Conservation (phyloP, 2,329 filamentous ascomycete species). For the Clathrospora elynae region DNA sequence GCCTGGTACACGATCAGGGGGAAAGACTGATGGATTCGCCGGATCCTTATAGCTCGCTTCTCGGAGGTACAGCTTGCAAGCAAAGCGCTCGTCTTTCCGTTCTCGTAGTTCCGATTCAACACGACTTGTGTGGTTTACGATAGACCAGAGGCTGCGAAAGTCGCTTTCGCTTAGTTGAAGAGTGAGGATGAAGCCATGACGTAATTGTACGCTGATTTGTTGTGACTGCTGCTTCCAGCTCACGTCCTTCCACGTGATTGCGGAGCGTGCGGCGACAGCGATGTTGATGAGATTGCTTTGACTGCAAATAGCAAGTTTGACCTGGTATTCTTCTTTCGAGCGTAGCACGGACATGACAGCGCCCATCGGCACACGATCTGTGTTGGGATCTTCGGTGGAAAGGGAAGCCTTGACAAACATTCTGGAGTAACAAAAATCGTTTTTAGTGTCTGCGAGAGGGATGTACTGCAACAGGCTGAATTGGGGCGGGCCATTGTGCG, state of each 20-base stretch:
- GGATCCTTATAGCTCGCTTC: constrained; percentile 83
- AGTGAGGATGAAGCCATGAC: constrained; percentile 74
- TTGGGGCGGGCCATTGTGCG: constrained; percentile 54
- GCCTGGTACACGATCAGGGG: constrained; percentile 70
- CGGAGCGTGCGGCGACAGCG: constrained; percentile 70
- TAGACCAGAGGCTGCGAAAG: constrained; percentile 77
- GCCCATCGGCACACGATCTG: constrained; percentile 70
- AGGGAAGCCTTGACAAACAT: constrained; percentile 76
- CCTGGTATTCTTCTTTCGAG: constrained; percentile 68
- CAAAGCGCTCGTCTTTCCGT: constrained; percentile 69
- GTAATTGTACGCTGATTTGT: constrained; percentile 70
- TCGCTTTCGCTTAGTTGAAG: constrained; percentile 76
- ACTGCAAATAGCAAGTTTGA: constrained; percentile 76
- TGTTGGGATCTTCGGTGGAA: constrained; percentile 70
- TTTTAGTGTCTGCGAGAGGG: constrained; percentile 74
- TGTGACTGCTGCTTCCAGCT: constrained; percentile 73
- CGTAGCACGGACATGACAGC: constrained; percentile 78
- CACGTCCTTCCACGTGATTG: constrained; percentile 77
- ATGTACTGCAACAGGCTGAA: constrained; percentile 67
- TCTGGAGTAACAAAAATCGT: constrained; percentile 78
- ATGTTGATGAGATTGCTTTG: constrained; percentile 80
- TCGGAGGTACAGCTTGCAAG: constrained; percentile 71
- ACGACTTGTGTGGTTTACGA: constrained; percentile 82
- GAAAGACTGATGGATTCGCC: constrained; percentile 72
- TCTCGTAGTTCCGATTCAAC: constrained; percentile 73